These are phyloP conservation scores for Coleophoma cylindrospora DNA, from an alignment of 2,329 filamentous ascomycete species.

Conservation along the genomic window DNA sequence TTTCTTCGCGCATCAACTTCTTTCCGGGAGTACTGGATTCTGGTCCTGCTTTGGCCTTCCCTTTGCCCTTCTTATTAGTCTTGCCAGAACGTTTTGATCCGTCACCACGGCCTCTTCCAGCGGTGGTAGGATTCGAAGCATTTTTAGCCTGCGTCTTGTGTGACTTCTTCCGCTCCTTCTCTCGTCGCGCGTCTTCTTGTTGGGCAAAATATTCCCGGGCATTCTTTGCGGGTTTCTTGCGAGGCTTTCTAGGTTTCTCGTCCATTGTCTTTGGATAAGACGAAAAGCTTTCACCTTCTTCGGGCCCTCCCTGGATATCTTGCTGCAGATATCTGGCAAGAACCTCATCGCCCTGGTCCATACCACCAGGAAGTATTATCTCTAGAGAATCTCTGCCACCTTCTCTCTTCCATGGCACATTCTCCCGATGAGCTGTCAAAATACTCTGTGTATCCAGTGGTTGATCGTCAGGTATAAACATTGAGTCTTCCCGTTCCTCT, in stretches of 20 bases:
- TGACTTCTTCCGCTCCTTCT: slow-evolving; percentile 13
- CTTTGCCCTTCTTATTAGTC: not conserved
- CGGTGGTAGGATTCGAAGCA: slow-evolving; percentile 1
- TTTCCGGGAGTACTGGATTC: slow-evolving; percentile 2
- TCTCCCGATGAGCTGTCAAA: not conserved
- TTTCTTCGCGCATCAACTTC: not conserved
- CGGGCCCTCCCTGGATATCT: not conserved
- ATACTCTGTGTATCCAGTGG: not conserved
- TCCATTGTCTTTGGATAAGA: not conserved
- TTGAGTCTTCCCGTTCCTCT: slow-evolving; percentile 1
- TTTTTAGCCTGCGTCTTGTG: slow-evolving; percentile 5
- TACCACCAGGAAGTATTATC: too few species aligned
- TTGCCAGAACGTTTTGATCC: slow-evolving; percentile 1
- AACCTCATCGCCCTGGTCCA: too few species aligned
- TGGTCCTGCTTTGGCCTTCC: slow-evolving; percentile 3
- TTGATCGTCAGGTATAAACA: slow-evolving; percentile 12
- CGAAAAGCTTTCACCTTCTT: not conserved
- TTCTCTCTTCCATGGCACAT: not conserved
- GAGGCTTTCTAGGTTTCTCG: slow-evolving; percentile 6
- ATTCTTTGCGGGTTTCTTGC: slow-evolving; percentile 14
- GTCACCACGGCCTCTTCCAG: slow-evolving; percentile 2
- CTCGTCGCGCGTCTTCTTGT: slow-evolving; percentile 5
- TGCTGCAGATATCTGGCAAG: slow-evolving; percentile 9
- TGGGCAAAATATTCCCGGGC: slow-evolving; percentile 8
- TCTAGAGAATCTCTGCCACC: not conserved